Conservation (phyloP, 2,329 filamentous ascomycete genomes). For the Alternaria brassicicola region DNA sequence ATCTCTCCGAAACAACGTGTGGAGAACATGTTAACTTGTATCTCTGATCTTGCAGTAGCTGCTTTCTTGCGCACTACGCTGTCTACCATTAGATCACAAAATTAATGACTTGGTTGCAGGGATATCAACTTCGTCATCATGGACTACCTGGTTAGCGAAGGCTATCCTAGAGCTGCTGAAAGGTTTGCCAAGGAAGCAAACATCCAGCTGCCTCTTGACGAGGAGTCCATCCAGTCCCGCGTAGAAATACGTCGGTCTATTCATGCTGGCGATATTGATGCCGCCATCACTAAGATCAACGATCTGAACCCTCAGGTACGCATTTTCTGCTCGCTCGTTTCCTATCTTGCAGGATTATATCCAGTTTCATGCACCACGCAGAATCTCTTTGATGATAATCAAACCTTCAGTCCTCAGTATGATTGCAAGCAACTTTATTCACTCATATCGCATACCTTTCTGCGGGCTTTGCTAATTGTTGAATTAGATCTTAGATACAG, state of each 20-base stretch:
- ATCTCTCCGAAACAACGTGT: slow-evolving; percentile 99
- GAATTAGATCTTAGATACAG: slow-evolving; percentile 79
- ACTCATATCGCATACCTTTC: slow-evolving; percentile 13
- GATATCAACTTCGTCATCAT: slow-evolving; percentile 95
- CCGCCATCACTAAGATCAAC: slow-evolving; percentile 85
- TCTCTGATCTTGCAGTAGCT: slow-evolving; percentile 62
- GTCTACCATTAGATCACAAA: slow-evolving; percentile 9
- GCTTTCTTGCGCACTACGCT: slow-evolving; percentile 17
- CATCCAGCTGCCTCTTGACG: slow-evolving; percentile 73
- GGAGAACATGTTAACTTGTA: slow-evolving; percentile 86
- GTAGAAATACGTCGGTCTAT: slow-evolving; percentile 86
- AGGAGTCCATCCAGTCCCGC: slow-evolving; percentile 74
- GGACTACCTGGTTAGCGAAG: slow-evolving; percentile 95
- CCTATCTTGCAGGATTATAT: slow-evolving; percentile 83
- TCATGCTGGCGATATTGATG: slow-evolving; percentile 81
- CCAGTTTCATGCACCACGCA: slow-evolving; percentile 99
- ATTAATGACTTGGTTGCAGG: slow-evolving; percentile 58
- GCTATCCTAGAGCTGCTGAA: slow-evolving; percentile 88
- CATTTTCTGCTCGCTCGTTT: slow-evolving; percentile 8
- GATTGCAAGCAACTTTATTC: slow-evolving; percentile 54
- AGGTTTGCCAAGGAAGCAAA: slow-evolving; percentile 96
- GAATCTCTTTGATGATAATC: slow-evolving; percentile 90
- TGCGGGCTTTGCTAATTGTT: slow-evolving; percentile 30
- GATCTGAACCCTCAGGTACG: slow-evolving; percentile 90
- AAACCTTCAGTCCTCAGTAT: slow-evolving; percentile 85